Base-by-base conservation (phyloP, 2,329 filamentous ascomycete genomes). In the Trichoderma asperellum region DNA sequence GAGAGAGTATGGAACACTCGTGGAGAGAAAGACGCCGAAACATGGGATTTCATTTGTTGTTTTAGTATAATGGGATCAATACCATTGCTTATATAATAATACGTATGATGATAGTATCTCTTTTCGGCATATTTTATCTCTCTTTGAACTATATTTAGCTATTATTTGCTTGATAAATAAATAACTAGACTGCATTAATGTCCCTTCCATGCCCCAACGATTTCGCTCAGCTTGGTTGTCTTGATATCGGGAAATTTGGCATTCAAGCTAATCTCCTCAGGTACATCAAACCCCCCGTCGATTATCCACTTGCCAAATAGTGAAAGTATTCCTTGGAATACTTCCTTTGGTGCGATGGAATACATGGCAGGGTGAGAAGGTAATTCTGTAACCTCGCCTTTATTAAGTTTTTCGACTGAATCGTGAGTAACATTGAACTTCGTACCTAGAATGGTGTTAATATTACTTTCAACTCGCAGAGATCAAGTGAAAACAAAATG, bases 161-260 rank as follows among this genome's bases (percentile, higher is more conserved):
- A 5, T 7, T 14, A 14, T 53, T 16, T 4, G 18, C 16, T 29
- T 49, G 43, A 21, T 21, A 11, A 27, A 27, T 53, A 32, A 34
- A 32, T 64, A 7, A 12, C 32, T 16, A 4, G 8, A 5, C 32
- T n/a, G 18, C 16, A 5, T 12, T 35, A 62, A 5, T 58, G 63
- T 8, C 63, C 63, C 27, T 66, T 66, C 63, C 63, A 66, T 12
- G 63, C 63, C 6, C 63, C 63, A 27, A 66, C 37, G n/a, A 66
- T 52, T 18, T 66, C 63, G 27, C n/a, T 43, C 53, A 66, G 16
- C 37, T 58, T 66, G 14, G 63, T 66, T 4, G 63, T 66, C 63
- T 66, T 49, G 11, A 66, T 58, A 5, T 66, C 53, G 21, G 63
- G 63, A 10, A 66, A 66, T 18, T 66, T 35, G 27, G 53, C 63